Percentiles rank a stretch among this genome's conserved stretches.
Conservation (phyloP, 2,329 filamentous ascomycete genomes). For the Botrytis sinoallii region DNA sequence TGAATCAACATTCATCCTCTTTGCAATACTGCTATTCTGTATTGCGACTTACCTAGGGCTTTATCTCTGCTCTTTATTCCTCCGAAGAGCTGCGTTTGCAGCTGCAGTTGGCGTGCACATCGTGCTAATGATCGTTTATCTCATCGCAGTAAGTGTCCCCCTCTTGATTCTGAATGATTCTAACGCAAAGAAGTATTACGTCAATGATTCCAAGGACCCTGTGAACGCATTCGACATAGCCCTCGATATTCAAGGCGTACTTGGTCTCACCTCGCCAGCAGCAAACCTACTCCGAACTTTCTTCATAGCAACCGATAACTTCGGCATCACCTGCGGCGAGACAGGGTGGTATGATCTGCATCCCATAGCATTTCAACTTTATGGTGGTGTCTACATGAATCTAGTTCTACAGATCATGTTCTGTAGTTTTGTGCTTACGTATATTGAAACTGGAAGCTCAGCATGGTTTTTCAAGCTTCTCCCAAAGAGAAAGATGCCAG, state of each 20-base stretch:
- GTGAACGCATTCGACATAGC: not conserved
- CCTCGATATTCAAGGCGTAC: not conserved
- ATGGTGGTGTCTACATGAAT: conserved; percentile 31
- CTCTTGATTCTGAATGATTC: conserved; percentile 30
- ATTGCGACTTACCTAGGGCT: not conserved
- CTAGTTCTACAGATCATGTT: conserved; percentile 30
- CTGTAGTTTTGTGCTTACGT: not conserved
- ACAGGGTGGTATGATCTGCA: conserved; percentile 24
- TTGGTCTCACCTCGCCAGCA: conserved; percentile 38
- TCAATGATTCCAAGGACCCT: not conserved
- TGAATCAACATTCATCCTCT: not conserved
- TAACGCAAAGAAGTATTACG: not conserved
- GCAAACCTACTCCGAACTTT: conserved; percentile 57
- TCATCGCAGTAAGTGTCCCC: conserved; percentile 51
- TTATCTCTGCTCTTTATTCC: not conserved
- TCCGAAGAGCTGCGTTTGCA: not conserved
- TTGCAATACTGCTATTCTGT: not conserved
- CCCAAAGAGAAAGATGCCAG: not conserved
- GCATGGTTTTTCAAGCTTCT: not conserved
- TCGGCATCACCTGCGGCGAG: conserved; percentile 30
- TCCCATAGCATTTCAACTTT: conserved; percentile 29
- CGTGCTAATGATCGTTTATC: conserved; percentile 46
- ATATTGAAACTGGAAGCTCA: not conserved
- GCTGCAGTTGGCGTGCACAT: conserved; percentile 32
- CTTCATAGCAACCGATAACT: conserved; percentile 44